Evolutionary conservation across 2,329 filamentous ascomycete genomes (phyloP), one percentile per base, ranked within the genome.

Genomic region (Pseudopyrenochaeta lycopersici): DNA sequence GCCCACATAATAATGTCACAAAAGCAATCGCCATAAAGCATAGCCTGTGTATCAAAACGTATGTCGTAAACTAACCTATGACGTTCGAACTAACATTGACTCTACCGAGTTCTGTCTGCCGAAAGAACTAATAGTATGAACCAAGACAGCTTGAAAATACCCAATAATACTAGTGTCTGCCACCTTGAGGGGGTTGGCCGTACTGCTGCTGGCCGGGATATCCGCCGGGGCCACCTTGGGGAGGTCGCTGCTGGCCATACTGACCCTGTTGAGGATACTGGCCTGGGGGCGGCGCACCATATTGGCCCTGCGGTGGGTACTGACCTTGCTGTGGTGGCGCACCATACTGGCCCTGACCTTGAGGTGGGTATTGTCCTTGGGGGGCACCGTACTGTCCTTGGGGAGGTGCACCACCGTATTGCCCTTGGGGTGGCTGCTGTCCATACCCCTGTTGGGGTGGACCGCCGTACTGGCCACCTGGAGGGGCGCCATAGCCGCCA

Each of bases 401-500:
- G 2, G 55, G 21, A 58, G 60, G 12, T 12, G 17, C 38, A 21
- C 42, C 23, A 46, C 40, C 30, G 23, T 64, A 66, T 27, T 64
- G 60, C 31, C 62, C 58, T 52, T 43, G 56, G 18, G 51, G 62
- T 11, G 58, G 67, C 23, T 55, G 67, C 33, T 63, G 60, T 29
- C 68, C 64, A 49, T 72, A 70, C 7, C 56, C 55, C 23, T 59
- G 60, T 47, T 59, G 61, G 12, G 59, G 23, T 59, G 17, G 52
- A 38, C 58, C 66, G 14, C 62, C 57, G 46, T 77, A 76, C 59
- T 77, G 66, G 45, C 58, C 57, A 20, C 52, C 62, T 15, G 66
- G 72, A 48, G 64, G 59, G 29, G 62, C 70, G 12, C 68, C 68
- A 35, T 74, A 70, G n/a, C 63, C 61, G 40, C 70, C 69, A 23